phyloP scores from a whole-genome alignment of 192 early-diverging fungal genomes.

The Entomortierella beljakovae region DNA sequence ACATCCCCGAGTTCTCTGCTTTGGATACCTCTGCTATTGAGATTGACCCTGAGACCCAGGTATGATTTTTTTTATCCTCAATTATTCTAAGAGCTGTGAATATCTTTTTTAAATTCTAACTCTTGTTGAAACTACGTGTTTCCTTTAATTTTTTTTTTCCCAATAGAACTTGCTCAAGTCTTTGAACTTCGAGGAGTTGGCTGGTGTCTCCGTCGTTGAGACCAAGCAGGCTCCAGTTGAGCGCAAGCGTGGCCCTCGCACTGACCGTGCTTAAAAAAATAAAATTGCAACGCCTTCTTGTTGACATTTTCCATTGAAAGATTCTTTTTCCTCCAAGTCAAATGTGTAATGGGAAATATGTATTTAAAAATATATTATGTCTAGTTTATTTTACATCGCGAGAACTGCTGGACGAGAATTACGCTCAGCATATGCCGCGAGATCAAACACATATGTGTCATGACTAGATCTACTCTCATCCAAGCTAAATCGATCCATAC shows the following conservation, averaged over 20 bases:
- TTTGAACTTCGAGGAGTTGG: constrained; percentile 94
- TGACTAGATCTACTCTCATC: neutral
- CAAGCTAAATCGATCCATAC: constrained; percentile 16
- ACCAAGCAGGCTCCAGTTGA: constrained; percentile 53
- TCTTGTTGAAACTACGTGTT: no score
- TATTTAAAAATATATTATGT: neutral
- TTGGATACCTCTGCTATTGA: constrained; percentile 91
- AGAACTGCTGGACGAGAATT: constrained; percentile 15
- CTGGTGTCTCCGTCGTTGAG: constrained; percentile 81
- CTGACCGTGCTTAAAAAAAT: constrained; percentile 51
- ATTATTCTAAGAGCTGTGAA: no score
- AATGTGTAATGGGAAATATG: neutral
- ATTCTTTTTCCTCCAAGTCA: no score
- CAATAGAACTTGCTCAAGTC: constrained; percentile 93
- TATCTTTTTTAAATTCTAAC: no score
- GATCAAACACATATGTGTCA: constrained; percentile 13
- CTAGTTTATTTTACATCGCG: neutral
- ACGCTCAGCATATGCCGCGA: constrained; percentile 24
- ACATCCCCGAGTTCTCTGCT: constrained; percentile 98
- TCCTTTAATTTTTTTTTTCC: no score
- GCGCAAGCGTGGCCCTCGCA: constrained; percentile 51
- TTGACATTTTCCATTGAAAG: constrained; percentile 6
- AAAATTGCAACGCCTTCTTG: constrained; percentile 20
- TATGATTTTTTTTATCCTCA: constrained; percentile 40
- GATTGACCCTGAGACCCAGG: constrained; percentile 94